A percentile compares a stretch with the other conserved stretches of the same genome.
phyloP scores from a whole-genome alignment of 495 filamentous ascomycete genomes.

The Stereocaulon alpinum region DNA sequence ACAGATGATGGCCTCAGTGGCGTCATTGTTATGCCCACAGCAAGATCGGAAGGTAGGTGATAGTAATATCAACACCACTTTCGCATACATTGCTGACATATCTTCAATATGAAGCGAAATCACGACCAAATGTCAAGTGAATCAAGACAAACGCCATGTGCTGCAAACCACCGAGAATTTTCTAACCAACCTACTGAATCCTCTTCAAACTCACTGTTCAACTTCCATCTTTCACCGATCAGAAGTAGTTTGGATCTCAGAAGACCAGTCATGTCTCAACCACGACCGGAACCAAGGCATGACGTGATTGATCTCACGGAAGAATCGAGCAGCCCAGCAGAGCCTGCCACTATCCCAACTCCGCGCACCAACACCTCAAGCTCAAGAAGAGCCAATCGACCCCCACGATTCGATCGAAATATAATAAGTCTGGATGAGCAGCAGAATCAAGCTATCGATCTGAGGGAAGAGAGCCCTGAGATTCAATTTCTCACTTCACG shows the following conservation, averaged over 20 bases:
- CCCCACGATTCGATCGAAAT: slow-evolving; percentile 18
- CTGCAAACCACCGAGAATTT: slow-evolving; percentile 16
- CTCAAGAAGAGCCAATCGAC: slow-evolving; percentile 15
- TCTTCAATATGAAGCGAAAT: slow-evolving; percentile 26
- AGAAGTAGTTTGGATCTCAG: slow-evolving; percentile 39
- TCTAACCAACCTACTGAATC: slow-evolving; percentile 19
- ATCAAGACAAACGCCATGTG: slow-evolving; percentile 16
- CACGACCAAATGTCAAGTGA: slow-evolving; percentile 33
- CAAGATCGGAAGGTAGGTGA: slow-evolving; percentile 16
- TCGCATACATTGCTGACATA: not conserved
- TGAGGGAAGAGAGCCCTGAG: slow-evolving; percentile 20
- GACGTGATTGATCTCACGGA: slow-evolving; percentile 48
- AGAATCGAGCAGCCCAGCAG: slow-evolving; percentile 34
- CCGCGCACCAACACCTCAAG: not conserved
- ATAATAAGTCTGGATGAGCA: slow-evolving; percentile 24
- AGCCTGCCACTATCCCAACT: slow-evolving; percentile 10
- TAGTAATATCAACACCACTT: not conserved
- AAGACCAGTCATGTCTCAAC: slow-evolving; percentile 32
- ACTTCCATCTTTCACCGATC: slow-evolving; percentile 18
- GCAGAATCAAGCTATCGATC: slow-evolving; percentile 9
- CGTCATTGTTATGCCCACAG: slow-evolving; percentile 19
- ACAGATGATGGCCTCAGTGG: slow-evolving; percentile 14
- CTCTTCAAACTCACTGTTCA: slow-evolving; percentile 15
- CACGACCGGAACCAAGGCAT: slow-evolving; percentile 24
- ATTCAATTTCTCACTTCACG: slow-evolving; percentile 20